Conservation (phyloP, 768 basidiomycete species). For the Panaeolus papilionaceus region DNA sequence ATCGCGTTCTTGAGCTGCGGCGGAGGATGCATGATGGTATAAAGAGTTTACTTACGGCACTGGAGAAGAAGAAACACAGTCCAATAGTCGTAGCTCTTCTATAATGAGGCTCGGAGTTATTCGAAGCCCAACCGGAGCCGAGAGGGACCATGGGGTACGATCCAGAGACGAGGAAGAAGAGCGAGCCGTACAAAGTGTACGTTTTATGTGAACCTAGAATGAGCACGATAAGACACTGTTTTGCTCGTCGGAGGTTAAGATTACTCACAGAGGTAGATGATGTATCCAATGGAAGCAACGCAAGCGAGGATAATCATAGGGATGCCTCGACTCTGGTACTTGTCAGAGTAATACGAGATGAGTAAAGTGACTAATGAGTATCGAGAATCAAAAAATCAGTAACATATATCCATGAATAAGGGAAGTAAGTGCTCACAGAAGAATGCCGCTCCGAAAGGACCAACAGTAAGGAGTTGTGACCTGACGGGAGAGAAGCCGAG, state of each 20-base stretch:
- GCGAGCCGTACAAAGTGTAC: slow-evolving; percentile 45
- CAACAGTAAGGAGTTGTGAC: slow-evolving; percentile 20
- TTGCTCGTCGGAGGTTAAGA: background rate
- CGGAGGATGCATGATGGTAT: no score
- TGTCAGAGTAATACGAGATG: slow-evolving; percentile 19
- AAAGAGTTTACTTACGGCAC: background rate
- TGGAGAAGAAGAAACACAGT: slow-evolving; percentile 2
- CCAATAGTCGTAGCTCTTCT: slow-evolving; percentile 53
- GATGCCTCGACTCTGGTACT: slow-evolving; percentile 17
- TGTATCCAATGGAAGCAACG: slow-evolving; percentile 36
- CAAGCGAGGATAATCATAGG: slow-evolving; percentile 34
- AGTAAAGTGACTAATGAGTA: slow-evolving; percentile 13
- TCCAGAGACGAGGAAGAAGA: slow-evolving; percentile 52
- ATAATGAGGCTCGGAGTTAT: slow-evolving; percentile 53
- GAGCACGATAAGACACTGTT: background rate
- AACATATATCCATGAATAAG: background rate
- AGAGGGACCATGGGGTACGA: slow-evolving; percentile 47
- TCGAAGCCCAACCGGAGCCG: slow-evolving; percentile 51
- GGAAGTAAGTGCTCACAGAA: slow-evolving; percentile 11
- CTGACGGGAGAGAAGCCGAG: slow-evolving; percentile 21
- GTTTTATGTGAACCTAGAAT: slow-evolving; percentile 20
- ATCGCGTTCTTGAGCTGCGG: background rate
- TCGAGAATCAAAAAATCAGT: background rate
- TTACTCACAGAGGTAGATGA: slow-evolving; percentile 42
- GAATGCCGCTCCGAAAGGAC: slow-evolving; percentile 22